phyloP scores from a whole-genome alignment of 176 grass and related monocot genomes.

The Zoysia japonica region DNA sequence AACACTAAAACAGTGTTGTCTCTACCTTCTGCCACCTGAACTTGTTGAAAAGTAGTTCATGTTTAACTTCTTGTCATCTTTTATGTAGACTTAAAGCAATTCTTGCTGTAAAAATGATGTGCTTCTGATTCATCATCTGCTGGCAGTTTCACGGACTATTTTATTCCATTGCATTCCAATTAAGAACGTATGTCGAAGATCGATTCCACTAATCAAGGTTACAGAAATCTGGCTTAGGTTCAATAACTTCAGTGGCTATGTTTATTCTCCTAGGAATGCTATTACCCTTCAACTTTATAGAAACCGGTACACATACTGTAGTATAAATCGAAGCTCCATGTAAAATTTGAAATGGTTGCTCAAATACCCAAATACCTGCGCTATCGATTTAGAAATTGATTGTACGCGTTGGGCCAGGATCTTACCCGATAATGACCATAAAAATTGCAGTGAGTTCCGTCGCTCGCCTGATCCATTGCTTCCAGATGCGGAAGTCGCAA shows the following conservation, averaged over 20 bases:
- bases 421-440: conserved; percentile 12
- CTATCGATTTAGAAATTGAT: neutral
- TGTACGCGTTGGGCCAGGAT: neutral
- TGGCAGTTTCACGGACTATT: neutral
- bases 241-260: neutral
- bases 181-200: conserved; percentile 2
- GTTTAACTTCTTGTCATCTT: conserved; percentile 11
- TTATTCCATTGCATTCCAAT: neutral
- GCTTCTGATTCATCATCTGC: conserved; percentile 26
- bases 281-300: neutral
- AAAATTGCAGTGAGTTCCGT: neutral
- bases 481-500: neutral
- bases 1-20: neutral
- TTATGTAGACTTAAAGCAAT: neutral
- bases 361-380: neutral
- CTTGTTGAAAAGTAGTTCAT: conserved; percentile 22
- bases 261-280: neutral
- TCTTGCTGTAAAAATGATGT: conserved; percentile 23
- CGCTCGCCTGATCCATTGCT: neutral
- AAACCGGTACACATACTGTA: neutral
- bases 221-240: neutral
- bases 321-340: neutral
- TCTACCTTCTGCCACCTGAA: conserved; percentile 6
- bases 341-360: neutral
- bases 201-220: conserved; percentile 12